Evolutionary conservation across 2,329 filamentous ascomycete genomes (phyloP).

Genomic region (Conoideocrella luteorostrata): DNA sequence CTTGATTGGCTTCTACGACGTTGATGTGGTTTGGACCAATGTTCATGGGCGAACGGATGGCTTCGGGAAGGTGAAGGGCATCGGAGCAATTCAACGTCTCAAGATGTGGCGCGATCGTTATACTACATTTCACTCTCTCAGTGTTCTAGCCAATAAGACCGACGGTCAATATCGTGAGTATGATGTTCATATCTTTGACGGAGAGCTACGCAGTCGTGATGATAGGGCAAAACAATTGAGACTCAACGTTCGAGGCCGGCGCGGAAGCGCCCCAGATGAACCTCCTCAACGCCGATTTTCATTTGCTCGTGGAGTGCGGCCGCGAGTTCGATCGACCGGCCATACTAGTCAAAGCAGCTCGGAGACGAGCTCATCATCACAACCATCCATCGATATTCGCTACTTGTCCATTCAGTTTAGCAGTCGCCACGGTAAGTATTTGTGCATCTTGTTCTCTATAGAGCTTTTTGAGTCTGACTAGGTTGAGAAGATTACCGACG

Average conservation of each 20-base stretch:
- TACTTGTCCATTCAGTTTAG: slow-evolving; percentile 46
- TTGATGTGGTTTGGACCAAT: slow-evolving; percentile 48
- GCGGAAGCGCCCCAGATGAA: slow-evolving; percentile 34
- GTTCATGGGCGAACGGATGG: slow-evolving; percentile 41
- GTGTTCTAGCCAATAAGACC: slow-evolving; percentile 40
- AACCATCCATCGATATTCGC: slow-evolving; percentile 33
- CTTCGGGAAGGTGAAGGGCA: slow-evolving; percentile 43
- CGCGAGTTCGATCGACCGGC: slow-evolving; percentile 27
- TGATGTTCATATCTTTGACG: slow-evolving; percentile 40
- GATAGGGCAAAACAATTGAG: slow-evolving; percentile 39
- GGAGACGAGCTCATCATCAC: slow-evolving; percentile 17
- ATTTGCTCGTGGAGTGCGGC: slow-evolving; percentile 36
- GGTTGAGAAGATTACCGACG: slow-evolving; percentile 33
- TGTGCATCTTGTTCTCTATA: neutral
- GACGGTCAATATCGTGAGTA: slow-evolving; percentile 43
- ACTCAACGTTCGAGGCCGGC: slow-evolving; percentile 33
- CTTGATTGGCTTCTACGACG: slow-evolving; percentile 44
- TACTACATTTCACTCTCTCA: slow-evolving; percentile 40
- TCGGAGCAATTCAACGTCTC: slow-evolving; percentile 45
- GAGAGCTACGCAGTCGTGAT: slow-evolving; percentile 38
- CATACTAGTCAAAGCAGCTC: slow-evolving; percentile 13
- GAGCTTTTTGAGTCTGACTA: neutral
- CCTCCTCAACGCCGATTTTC: slow-evolving; percentile 34
- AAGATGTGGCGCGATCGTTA: slow-evolving; percentile 47
- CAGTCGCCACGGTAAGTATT: slow-evolving; percentile 35